Evolutionary conservation across 345 rosid species (phyloP).

Genomic region (Sisymbrium irio): DNA sequence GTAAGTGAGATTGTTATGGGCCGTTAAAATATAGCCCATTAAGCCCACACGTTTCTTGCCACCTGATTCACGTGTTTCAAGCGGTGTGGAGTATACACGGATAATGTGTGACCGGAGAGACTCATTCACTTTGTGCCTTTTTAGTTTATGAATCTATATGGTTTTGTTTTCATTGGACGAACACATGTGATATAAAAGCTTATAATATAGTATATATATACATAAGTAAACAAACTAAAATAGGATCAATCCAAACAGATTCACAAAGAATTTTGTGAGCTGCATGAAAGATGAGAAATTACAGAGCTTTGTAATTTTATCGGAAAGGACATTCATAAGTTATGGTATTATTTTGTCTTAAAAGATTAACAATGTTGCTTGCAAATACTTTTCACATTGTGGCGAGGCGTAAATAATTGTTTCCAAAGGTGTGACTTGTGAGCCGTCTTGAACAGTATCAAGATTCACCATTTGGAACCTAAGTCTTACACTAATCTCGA

Average conservation of each 20-base stretch:
- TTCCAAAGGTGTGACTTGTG: neutral
- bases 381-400: neutral
- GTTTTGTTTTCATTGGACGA: neutral
- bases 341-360: too few relatives aligned
- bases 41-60: too few relatives aligned
- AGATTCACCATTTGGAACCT: neutral
- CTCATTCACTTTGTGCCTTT: neutral
- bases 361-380: neutral
- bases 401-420: neutral
- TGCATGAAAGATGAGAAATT: neutral
- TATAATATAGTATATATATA: too few relatives aligned
- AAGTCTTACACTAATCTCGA: neutral
- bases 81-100: neutral
- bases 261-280: too few relatives aligned
- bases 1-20: neutral
- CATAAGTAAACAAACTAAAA: neutral
- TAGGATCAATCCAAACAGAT: neutral
- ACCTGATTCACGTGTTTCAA: neutral
- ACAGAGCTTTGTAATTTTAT: neutral
- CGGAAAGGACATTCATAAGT: too few relatives aligned
- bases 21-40: neutral
- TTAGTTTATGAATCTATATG: neutral
- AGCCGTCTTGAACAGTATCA: neutral
- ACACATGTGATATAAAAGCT: neutral
- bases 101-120: neutral